Evolutionary conservation across 345 rosid genomes (phyloP), one percentile per base, ranked within the genome.

Genomic region (Fremontodendron californicum): DNA sequence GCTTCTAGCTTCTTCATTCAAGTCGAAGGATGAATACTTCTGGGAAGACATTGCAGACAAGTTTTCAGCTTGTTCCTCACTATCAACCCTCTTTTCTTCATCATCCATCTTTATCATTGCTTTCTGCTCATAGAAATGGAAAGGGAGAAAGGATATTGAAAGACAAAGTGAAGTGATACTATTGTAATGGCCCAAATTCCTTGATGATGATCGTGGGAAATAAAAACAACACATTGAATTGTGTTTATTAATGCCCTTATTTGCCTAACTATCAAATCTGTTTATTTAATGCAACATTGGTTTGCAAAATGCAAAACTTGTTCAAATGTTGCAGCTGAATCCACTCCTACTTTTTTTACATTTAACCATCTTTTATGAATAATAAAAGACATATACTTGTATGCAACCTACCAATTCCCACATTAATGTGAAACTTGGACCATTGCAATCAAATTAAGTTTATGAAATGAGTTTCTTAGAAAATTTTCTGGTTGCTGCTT

Each of bases 1-100:
- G 43, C 81, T 82, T 71, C 73, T 82, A 4, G 84, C 89, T 71
- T 80, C 85, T 77, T n/a, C n/a, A n/a, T n/a, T n/a, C n/a, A n/a
- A n/a, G n/a, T n/a, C n/a, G n/a, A n/a, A n/a, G n/a, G n/a, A 78
- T 13, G 87, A 79, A 19, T 75, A 83, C 66, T 83, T 86, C 16
- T 76, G 79, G 23, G 82, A 76, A 6, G 78, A 85, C 16, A 18
- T 57, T 9, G 73, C 31, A 15, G 85, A 80, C 25, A 46, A 76
- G 35, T 66, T 76, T 58, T 77, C 87, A 21, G 79, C 82, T 57
- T 55, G 82, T 21, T 80, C 82, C 21, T 83, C 63, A 19, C 60
- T 73, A 75, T 16, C 77, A 33, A 51, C 83, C 48, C 61, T 72
- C 42, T 35, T 73, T 58, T 71, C 85, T 58, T 72, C 78, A 40